Conservation (phyloP, 441 rosid genomes). For the Brassica balearica region DNA sequence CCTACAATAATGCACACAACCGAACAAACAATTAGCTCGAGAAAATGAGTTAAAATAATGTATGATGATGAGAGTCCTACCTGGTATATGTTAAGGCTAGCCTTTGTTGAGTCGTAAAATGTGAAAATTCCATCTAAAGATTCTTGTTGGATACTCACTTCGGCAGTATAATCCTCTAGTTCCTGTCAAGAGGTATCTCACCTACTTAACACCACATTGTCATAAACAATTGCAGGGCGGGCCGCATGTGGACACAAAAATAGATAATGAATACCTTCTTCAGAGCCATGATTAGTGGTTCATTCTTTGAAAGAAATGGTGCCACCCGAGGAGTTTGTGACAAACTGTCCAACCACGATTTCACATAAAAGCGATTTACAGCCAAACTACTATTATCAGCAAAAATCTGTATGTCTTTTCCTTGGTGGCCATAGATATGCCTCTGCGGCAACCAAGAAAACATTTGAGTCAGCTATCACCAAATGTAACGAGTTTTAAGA, state of each 20-base stretch:
- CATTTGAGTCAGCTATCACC: neutral
- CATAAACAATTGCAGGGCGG: constrained; percentile 1
- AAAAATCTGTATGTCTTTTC: constrained; percentile 77
- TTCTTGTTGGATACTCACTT: constrained; percentile 82
- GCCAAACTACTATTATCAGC: constrained; percentile 87
- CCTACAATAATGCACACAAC: constrained; percentile 53
- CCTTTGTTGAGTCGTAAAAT: constrained; percentile 81
- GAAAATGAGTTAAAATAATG: neutral
- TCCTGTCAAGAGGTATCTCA: constrained; percentile 60
- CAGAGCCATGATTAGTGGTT: constrained; percentile 79
- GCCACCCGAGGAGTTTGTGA: constrained; percentile 95
- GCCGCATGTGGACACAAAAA: neutral
- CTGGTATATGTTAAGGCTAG: constrained; percentile 90
- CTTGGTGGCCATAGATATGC: constrained; percentile 84
- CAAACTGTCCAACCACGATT: constrained; percentile 84
- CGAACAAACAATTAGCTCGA: neutral
- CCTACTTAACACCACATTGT: constrained; percentile 22
- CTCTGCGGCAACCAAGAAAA: constrained; percentile 56
- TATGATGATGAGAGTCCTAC: constrained; percentile 42
- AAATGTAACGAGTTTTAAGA: neutral
- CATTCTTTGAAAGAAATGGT: constrained; percentile 89
- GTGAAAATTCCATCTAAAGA: constrained; percentile 86
- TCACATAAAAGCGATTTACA: constrained; percentile 74
- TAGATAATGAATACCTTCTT: constrained; percentile 57
- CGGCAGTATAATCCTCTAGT: constrained; percentile 76